Evolutionary conservation across 1,284 basidiomycete species (phyloP).

Genomic region (Malassezia furfur): DNA sequence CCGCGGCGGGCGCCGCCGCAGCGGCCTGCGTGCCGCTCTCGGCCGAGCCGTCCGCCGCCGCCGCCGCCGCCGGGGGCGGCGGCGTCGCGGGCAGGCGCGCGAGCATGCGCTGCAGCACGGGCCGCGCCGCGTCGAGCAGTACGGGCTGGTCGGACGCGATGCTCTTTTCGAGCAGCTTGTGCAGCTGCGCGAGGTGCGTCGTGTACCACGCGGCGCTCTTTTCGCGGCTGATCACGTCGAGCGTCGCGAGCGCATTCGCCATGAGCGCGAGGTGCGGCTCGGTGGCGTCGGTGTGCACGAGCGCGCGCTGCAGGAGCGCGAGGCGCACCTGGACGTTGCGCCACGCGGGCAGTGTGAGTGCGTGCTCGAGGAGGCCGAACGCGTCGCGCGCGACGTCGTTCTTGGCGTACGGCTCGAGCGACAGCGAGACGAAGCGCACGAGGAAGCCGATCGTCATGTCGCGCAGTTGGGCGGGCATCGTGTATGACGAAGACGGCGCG

Average conservation of each 20-base stretch:
- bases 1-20: conserved; percentile 2
- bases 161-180: conserved; percentile 62
- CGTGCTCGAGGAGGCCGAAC: conserved; percentile 66
- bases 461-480: conserved; percentile 36
- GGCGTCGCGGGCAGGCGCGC: conserved; percentile 60
- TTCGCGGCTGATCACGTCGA: conserved; percentile 74
- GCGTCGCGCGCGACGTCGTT: conserved; percentile 62
- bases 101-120: conserved; percentile 73
- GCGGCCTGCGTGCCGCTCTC: background rate
- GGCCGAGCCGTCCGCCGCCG: background rate
- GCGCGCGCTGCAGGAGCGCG: conserved; percentile 51
- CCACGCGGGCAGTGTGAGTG: conserved; percentile 75
- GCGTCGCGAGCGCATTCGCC: conserved; percentile 74
- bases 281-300: conserved; percentile 56
- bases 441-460: conserved; percentile 76
- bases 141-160: conserved; percentile 26
- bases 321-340: conserved; percentile 87
- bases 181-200: conserved; percentile 67
- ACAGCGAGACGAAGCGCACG: conserved; percentile 69
- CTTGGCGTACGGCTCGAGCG: conserved; percentile 58
- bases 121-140: conserved; percentile 34
- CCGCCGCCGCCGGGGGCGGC: no score
- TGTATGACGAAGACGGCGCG: conserved; percentile 26
- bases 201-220: conserved; percentile 77
- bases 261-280: conserved; percentile 60